Base-by-base conservation (phyloP, 495 filamentous ascomycete species). In the Neurospora sp. region DNA sequence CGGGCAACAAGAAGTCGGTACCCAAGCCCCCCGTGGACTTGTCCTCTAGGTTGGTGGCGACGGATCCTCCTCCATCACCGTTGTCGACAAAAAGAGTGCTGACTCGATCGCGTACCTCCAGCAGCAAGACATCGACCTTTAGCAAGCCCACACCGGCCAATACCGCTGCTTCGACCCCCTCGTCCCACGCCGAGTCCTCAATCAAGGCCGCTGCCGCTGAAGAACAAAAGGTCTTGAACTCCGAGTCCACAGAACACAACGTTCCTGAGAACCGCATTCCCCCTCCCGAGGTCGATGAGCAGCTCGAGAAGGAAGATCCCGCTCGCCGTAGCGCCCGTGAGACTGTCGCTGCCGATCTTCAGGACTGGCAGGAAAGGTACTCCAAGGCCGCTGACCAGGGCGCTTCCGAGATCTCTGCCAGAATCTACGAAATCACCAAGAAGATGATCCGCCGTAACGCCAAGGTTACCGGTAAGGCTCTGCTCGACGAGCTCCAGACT, bases 311-410 rank as follows among this genome's bases (percentile, higher is more conserved):
- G 20, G 83, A 84, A 37, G 75, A 76, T 53, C 84, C 86, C 40
- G 74, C 79, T 3, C 82, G 84, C n/a, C 82, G 83, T 40, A 79
- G 75, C 1, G 83, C 88, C 3, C 88, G 89, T 9, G 88, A 91
- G 76, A 90, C 89, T 42, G 90, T 97, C 71, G 86, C 89, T 9
- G 87, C 89, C 18, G 96, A 98, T 80, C 86, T 99, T 44, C 82
- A 88, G 68, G 83, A 85, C 44, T 98, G 94, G 94, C 90, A 97
- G 80, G 86, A 88, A 48, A 93, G 96, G 75, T 98, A 98, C 80
- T 86, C 91, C 31, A 88, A 89, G 72, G 93, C 93, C 9, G 92
- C 91, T 27, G 90, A 94, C 68, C 92, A 94, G 76, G 94, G 93
- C 9, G 86, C 92, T 39, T 85, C 86, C 38, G 91, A 97, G 74